Conservation (phyloP, 148 eudicot genomes). For the Hydrangea macrophylla region DNA sequence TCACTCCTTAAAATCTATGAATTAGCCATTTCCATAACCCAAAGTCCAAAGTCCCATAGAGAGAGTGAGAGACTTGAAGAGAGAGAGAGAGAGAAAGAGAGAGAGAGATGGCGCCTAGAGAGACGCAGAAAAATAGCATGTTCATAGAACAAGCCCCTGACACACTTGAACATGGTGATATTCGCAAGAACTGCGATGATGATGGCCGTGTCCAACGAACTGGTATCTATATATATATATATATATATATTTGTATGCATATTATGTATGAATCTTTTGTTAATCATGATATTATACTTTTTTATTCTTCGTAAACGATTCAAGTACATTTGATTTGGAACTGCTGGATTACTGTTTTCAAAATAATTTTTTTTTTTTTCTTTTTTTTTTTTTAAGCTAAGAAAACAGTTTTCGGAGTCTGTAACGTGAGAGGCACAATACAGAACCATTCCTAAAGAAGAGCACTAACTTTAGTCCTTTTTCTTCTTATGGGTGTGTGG, state of each 20-base stretch:
- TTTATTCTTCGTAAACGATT: no score
- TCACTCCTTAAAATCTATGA: neutral
- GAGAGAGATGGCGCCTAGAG: slow-evolving; percentile 7
- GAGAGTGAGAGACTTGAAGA: neutral
- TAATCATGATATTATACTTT: no score
- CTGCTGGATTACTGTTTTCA: no score
- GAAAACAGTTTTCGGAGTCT: no score
- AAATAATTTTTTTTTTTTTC: no score
- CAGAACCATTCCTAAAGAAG: no score
- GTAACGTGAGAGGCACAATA: no score
- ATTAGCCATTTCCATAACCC: neutral
- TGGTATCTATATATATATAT: slow-evolving; percentile 19
- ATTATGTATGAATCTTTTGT: no score
- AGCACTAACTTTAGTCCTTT: no score
- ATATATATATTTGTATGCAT: neutral
- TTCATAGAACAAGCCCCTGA: slow-evolving; percentile 24
- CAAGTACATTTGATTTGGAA: no score
- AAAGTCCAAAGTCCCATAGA: neutral
- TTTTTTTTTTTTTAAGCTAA: no score
- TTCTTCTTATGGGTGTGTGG: no score
- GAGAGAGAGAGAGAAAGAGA: neutral
- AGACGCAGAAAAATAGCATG: slow-evolving; percentile 22
- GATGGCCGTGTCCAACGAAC: slow-evolving; percentile 62
- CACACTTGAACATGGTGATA: slow-evolving; percentile 13
- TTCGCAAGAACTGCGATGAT: slow-evolving; percentile 44